These are phyloP conservation scores for Parathielavia hyrcaniae DNA, from an alignment of 495 filamentous ascomycete species.

Conservation along the genomic window DNA sequence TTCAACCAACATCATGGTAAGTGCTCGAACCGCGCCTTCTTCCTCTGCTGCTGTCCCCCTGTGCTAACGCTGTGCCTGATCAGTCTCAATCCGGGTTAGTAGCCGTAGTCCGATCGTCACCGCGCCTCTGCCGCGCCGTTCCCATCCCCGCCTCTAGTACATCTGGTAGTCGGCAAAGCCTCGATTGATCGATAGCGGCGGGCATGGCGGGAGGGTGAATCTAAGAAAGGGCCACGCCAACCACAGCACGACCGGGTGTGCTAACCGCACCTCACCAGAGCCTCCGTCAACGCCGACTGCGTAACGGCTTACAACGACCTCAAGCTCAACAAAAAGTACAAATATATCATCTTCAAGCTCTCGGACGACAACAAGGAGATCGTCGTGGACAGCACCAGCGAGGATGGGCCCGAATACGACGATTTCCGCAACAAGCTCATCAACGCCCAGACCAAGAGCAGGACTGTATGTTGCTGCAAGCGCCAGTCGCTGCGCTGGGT, in stretches of 20 bases:
- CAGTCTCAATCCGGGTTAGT: conserved; percentile 68
- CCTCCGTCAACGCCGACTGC: conserved; percentile 72
- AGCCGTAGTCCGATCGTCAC: conserved; percentile 17
- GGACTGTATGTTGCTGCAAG: conserved; percentile 28
- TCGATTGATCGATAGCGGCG: conserved; percentile 10
- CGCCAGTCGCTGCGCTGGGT: background rate
- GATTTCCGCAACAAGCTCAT: conserved; percentile 74
- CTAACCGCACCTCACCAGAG: conserved; percentile 51
- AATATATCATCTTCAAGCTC: conserved; percentile 97
- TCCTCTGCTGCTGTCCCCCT: background rate
- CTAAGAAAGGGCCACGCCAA: background rate
- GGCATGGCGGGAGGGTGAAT: background rate
- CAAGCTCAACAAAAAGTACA: conserved; percentile 79
- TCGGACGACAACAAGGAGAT: conserved; percentile 87
- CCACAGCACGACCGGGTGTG: background rate
- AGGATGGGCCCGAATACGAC: conserved; percentile 56
- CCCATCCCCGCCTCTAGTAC: conserved; percentile 12
- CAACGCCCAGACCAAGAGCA: conserved; percentile 50
- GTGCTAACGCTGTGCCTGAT: conserved; percentile 11
- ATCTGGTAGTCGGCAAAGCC: conserved; percentile 12
- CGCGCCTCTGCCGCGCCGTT: background rate
- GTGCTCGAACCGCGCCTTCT: background rate
- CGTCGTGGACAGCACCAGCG: conserved; percentile 65
- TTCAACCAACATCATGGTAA: conserved; percentile 7
- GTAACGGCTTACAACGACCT: conserved; percentile 80